Conservation (phyloP, 2,329 filamentous ascomycete genomes). For the Xylaria sp. region DNA sequence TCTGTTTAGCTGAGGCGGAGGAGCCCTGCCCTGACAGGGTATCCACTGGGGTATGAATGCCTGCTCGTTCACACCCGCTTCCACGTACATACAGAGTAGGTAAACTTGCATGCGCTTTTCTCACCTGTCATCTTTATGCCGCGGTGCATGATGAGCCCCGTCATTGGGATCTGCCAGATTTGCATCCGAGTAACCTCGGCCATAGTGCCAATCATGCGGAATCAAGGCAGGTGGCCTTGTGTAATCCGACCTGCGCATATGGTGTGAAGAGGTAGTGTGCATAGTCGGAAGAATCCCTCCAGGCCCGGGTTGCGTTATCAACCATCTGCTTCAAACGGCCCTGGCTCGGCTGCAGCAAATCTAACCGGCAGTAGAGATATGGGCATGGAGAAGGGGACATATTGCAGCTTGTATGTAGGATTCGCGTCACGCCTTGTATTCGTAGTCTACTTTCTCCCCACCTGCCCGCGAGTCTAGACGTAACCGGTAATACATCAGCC, state of each 20-base stretch:
- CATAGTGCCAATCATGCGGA: slow-evolving; percentile 8
- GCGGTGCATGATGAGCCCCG: slow-evolving; percentile 9
- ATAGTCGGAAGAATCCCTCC: neutral
- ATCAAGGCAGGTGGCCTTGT: neutral
- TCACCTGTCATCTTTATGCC: slow-evolving; percentile 7
- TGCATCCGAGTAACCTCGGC: slow-evolving; percentile 14
- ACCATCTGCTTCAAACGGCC: neutral
- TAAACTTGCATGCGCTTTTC: neutral
- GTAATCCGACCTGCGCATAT: slow-evolving; percentile 6
- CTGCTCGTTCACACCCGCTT: neutral
- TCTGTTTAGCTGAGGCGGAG: slow-evolving; percentile 19
- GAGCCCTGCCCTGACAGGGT: neutral
- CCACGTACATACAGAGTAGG: neutral
- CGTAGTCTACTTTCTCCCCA: neutral
- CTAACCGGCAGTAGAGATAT: neutral
- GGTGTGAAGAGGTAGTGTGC: neutral
- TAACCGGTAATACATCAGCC: neutral
- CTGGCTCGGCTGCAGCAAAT: neutral
- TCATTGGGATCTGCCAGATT: slow-evolving; percentile 14
- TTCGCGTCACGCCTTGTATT: slow-evolving; percentile 4
- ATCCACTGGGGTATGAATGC: slow-evolving; percentile 7
- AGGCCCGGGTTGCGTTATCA: neutral
- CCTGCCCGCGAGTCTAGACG: neutral
- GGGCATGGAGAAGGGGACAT: neutral
- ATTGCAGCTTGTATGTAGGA: neutral